These are phyloP conservation scores for Suhomyces bolitotheri DNA, from an alignment of 1,139 yeast species.

Conservation along the genomic window DNA sequence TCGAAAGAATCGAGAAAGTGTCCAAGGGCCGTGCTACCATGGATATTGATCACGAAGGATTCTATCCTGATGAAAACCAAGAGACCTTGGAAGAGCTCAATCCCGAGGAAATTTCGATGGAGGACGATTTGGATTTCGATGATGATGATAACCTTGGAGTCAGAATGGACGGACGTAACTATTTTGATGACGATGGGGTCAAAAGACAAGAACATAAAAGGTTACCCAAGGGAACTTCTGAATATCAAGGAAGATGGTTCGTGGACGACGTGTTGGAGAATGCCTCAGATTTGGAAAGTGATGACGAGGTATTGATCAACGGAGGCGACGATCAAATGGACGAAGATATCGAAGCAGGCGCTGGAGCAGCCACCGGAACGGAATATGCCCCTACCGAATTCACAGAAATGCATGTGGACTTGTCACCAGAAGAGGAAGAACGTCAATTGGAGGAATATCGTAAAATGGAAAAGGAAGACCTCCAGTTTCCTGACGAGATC, in stretches of 20 bases:
- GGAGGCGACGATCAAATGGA: conserved; percentile 27
- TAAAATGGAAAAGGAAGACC: conserved; percentile 73
- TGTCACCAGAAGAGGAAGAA: conserved; percentile 80
- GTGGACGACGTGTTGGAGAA: conserved; percentile 55
- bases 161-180: conserved; percentile 69
- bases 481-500: conserved; percentile 93
- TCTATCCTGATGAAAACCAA: conserved; percentile 52
- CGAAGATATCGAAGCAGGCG: conserved; percentile 17
- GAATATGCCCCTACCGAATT: conserved; percentile 48
- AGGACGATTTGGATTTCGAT: conserved; percentile 43
- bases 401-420: conserved; percentile 68
- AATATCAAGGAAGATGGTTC: conserved; percentile 92
- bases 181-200: conserved; percentile 48
- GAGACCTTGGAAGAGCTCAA: conserved; percentile 70
- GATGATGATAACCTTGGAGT: conserved; percentile 54
- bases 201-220: conserved; percentile 31
- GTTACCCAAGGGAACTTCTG: conserved; percentile 88
- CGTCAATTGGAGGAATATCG: conserved; percentile 73
- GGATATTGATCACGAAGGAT: conserved; percentile 28
- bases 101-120: conserved; percentile 57
- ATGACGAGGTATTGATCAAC: conserved; percentile 36
- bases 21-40: conserved; percentile 17
- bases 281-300: conserved; percentile 56
- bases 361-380: conserved; percentile 21
- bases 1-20: conserved; percentile 63